Evolutionary conservation across 2,329 filamentous ascomycete genomes (phyloP).

Genomic region (Monilinia fructicola): DNA sequence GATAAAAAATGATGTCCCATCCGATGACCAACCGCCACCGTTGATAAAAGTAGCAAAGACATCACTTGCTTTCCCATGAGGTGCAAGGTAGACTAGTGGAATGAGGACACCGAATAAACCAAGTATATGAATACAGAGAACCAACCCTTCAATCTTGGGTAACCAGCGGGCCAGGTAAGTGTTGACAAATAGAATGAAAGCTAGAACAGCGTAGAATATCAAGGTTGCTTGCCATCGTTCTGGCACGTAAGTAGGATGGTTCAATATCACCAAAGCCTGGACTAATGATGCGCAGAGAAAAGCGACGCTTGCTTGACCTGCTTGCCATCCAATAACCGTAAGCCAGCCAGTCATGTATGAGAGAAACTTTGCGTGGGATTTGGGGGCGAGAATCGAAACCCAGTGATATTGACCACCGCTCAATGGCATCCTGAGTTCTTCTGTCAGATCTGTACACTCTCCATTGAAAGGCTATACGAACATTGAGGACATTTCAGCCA

Average conservation of each 20-base stretch:
- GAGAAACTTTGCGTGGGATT: constrained; percentile 50
- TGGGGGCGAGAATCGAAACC: constrained; percentile 54
- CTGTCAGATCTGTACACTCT: constrained; percentile 7
- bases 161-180: constrained; percentile 43
- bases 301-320: constrained; percentile 43
- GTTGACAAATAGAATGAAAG: constrained; percentile 46
- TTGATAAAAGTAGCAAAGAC: constrained; percentile 41
- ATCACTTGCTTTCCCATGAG: constrained; percentile 26
- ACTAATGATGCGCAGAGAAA: constrained; percentile 48
- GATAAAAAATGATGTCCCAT: constrained; percentile 41
- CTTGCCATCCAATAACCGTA: constrained; percentile 48
- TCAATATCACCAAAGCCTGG: constrained; percentile 44
- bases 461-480: constrained; percentile 24
- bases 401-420: constrained; percentile 59
- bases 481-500: constrained; percentile 36
- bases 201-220: constrained; percentile 44
- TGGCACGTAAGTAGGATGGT: constrained; percentile 41
- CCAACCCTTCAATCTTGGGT: constrained; percentile 46
- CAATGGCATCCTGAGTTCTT: constrained; percentile 47
- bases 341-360: constrained; percentile 54
- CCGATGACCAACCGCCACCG: constrained; percentile 37
- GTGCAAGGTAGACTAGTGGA: constrained; percentile 40
- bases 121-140: constrained; percentile 47
- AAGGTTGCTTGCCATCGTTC: constrained; percentile 46
- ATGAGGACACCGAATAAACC: constrained; percentile 48